Conservation (phyloP, 768 basidiomycete genomes). For the Butyriboletus loyo region DNA sequence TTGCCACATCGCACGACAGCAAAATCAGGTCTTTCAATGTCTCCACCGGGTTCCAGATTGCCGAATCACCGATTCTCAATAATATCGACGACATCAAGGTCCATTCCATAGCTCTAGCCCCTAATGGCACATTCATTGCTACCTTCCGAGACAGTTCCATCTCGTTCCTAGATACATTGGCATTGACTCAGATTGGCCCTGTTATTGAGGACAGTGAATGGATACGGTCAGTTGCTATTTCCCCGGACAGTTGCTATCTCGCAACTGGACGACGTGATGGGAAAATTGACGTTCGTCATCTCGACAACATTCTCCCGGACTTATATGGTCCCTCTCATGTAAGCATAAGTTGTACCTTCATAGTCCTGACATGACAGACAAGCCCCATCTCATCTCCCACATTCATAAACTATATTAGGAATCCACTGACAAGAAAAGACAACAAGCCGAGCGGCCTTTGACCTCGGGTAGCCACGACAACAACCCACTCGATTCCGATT, state of each 20-base stretch:
- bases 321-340: neutral
- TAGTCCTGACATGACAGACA: neutral
- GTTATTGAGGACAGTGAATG: neutral
- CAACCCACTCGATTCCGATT: no score
- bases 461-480: no score
- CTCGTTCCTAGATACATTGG: neutral
- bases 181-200: neutral
- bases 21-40: neutral
- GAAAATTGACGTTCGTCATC: neutral
- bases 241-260: neutral
- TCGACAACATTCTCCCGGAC: neutral
- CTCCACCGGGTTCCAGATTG: neutral
- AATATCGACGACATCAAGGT: accelerated
- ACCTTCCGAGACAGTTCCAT: neutral
- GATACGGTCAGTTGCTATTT: neutral
- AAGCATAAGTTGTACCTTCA: neutral
- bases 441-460: no score
- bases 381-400: no score
- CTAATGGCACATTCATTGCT: neutral
- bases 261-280: neutral
- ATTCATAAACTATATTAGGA: no score
- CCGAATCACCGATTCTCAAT: neutral
- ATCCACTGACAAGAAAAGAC: no score
- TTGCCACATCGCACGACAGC: neutral
- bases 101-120: neutral